Percentiles rank a stretch among this genome's conserved stretches.
Evolutionary conservation across 2,329 filamentous ascomycete species (phyloP).

Genomic region (Aspergillus neotritici): DNA sequence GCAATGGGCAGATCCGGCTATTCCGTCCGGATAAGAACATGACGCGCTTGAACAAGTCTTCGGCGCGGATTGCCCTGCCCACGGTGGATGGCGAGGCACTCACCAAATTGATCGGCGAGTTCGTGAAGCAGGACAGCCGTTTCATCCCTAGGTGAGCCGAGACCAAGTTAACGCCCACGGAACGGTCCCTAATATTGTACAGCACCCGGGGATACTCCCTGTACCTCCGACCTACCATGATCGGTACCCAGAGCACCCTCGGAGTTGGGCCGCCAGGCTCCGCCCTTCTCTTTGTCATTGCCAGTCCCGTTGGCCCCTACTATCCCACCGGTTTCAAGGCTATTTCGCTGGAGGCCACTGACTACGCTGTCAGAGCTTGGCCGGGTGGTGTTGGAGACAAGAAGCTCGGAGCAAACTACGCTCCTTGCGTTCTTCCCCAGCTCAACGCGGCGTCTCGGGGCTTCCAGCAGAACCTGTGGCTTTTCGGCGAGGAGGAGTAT

Average conservation of each 20-base stretch:
- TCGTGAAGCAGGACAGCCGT: constrained; percentile 73
- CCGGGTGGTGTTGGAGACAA: constrained; percentile 95
- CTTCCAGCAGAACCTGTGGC: constrained; percentile 97
- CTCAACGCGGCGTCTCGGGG: constrained; percentile 83
- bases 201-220: constrained; percentile 77
- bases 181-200: background rate
- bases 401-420: constrained; percentile 98
- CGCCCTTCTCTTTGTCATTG: constrained; percentile 89
- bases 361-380: constrained; percentile 96
- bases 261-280: constrained; percentile 89
- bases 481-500: constrained; percentile 92
- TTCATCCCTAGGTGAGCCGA: constrained; percentile 72
- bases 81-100: constrained; percentile 70
- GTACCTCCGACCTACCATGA: constrained; percentile 93
- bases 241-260: constrained; percentile 90
- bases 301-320: constrained; percentile 93
- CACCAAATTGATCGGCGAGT: constrained; percentile 73
- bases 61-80: constrained; percentile 84
- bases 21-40: constrained; percentile 98
- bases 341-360: constrained; percentile 87
- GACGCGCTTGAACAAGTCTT: constrained; percentile 85
- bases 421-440: constrained; percentile 97
- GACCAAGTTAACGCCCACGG: background rate
- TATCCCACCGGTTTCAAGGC: constrained; percentile 99
- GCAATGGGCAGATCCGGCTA: constrained; percentile 67